Evolutionary conservation across 129 eudicot species (phyloP).

Genomic region (Tagetes erecta): DNA sequence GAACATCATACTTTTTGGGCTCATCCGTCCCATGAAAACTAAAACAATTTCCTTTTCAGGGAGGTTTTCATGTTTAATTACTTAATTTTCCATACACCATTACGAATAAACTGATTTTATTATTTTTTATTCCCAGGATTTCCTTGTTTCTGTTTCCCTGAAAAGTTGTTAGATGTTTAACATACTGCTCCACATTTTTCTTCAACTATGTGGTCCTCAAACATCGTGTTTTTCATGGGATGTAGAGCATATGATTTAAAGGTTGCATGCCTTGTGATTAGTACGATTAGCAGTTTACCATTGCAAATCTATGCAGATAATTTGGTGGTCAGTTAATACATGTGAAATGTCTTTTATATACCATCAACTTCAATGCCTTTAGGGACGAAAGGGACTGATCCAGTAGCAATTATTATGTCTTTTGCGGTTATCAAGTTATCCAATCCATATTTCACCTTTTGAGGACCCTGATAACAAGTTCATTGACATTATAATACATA

Average conservation of each 20-base stretch:
- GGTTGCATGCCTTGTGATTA: neutral
- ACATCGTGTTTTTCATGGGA: neutral
- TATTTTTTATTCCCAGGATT: neutral
- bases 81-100: neutral
- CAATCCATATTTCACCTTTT: slow-evolving; percentile 71
- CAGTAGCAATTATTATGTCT: slow-evolving; percentile 92
- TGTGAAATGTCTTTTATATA: slow-evolving; percentile 26
- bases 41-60: neutral
- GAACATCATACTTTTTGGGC: neutral
- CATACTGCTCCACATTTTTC: neutral
- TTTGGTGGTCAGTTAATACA: neutral
- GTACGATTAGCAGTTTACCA: slow-evolving; percentile 9
- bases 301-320: slow-evolving; percentile 6
- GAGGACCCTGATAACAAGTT: slow-evolving; percentile 67
- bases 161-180: slow-evolving; percentile 1
- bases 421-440: slow-evolving; percentile 67
- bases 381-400: slow-evolving; percentile 88
- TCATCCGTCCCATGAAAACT: neutral
- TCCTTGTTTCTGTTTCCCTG: neutral
- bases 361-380: slow-evolving; percentile 96
- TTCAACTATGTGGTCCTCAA: neutral
- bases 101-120: slow-evolving; percentile 6
- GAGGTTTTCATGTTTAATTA: slow-evolving; percentile 2
- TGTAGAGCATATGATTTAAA: neutral
- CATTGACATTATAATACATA: slow-evolving; percentile 16